Percentiles rank a stretch among this genome's conserved stretches.
Conservation (phyloP, 2,329 filamentous ascomycete species). For the Xylaria polymorpha region DNA sequence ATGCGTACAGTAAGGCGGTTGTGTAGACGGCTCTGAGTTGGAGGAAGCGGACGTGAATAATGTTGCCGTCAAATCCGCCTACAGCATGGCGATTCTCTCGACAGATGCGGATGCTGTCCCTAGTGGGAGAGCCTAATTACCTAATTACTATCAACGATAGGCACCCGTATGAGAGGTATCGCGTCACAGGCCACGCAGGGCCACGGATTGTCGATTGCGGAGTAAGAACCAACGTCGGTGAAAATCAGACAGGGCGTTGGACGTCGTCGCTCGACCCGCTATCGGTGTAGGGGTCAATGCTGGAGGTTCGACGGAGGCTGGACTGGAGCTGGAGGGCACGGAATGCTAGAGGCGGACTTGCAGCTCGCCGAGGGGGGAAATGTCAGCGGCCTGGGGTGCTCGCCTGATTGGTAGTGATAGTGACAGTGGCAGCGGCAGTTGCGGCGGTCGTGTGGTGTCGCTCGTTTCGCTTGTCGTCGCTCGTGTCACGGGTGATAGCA, state of each 20-base stretch:
- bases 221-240: conserved; percentile 36
- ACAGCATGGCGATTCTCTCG: conserved; percentile 39
- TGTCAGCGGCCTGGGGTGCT: not conserved
- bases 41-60: conserved; percentile 14
- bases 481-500: conserved; percentile 1
- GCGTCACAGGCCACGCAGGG: conserved; percentile 6
- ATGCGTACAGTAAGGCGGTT: conserved; percentile 6
- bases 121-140: conserved; percentile 21
- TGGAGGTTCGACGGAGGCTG: not conserved
- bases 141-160: not conserved
- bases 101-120: conserved; percentile 31
- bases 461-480: conserved; percentile 4
- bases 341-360: conserved; percentile 5
- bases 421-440: not conserved
- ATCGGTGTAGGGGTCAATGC: conserved; percentile 29
- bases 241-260: conserved; percentile 40
- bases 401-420: conserved; percentile 8
- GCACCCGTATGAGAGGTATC: conserved; percentile 21
- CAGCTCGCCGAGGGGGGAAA: conserved; percentile 3
- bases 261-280: conserved; percentile 15
- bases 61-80: conserved; percentile 31
- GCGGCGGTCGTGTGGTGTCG: conserved; percentile 11
- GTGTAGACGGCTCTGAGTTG: not conserved
- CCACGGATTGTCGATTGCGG: not conserved
- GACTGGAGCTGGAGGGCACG: not conserved